Evolutionary conservation across 73 alveolate genomes (phyloP), one percentile per base, ranked within the genome.

Genomic region (Paramecium sexaurelia): DNA sequence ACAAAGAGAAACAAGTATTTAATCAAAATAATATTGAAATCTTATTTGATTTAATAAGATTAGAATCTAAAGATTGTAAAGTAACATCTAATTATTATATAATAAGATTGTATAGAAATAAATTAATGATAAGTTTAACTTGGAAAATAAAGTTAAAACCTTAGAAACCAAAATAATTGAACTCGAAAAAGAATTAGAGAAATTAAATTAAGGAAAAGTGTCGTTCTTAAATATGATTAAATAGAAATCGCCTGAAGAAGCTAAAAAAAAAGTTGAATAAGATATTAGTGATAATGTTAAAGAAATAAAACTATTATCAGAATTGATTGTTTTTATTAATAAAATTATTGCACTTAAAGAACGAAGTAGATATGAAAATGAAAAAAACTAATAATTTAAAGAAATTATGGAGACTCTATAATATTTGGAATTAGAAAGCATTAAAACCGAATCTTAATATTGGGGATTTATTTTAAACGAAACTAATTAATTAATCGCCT

Each of bases 61-160:
- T 78, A 41, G 90, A 78, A 45, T 45, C 55, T 10, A 78, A 78
- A 24, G 90, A 78, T 78, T 78, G 90, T 20, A 78, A 78, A 78
- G 90, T 78, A 78, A 3, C 4, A 0, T 17, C 17, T 5, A 17
- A 51, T 10, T 27, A 61, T 32, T 47, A 10, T 27, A 61, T 61
- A 1, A 61, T 61, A 29, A 61, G 83, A 32, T 61, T 61, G 43
- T 24, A 4, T 61, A 26, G 6, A 61, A 61, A 32, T 29, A 9
- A 13, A 61, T 61, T 13, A 61, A 24, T 61, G 83, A 61, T 8
- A 61, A 24, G 2, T 8, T 61, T 29, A 11, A 22, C 13, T 26
- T 61, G 7, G 39, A 61, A 8, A 61, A 61, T 61, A 61, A 32
- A 61, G 83, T 61, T 15, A 61, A 61, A 61, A 61, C 0, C 8